Percentiles rank a stretch among this genome's conserved stretches.
These are phyloP conservation scores for Ophiocytium majus DNA, from an alignment of 352 stramenopile species.

Conservation along the genomic window DNA sequence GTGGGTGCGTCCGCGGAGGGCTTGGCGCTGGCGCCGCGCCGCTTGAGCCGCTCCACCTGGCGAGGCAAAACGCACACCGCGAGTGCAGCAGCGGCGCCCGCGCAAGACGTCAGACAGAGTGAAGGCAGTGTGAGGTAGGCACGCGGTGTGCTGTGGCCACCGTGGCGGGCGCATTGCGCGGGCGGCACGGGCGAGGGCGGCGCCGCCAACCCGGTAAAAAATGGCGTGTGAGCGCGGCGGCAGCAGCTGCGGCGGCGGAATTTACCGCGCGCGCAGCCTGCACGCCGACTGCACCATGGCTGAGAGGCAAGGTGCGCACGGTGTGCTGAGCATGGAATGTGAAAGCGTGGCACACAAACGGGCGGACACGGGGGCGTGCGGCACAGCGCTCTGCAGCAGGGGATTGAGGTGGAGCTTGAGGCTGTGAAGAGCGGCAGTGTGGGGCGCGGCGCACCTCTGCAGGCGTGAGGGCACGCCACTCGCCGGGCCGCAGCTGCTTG, in stretches of 20 bases:
- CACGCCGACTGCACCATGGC: too few relatives aligned
- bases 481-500: conserved; percentile 43
- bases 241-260: too few relatives aligned
- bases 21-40: neutral
- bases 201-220: too few relatives aligned
- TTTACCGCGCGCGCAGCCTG: too few relatives aligned
- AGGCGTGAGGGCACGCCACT: conserved; percentile 44
- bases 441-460: neutral
- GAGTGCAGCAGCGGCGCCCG: neutral
- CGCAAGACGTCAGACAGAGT: neutral
- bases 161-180: neutral
- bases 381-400: too few relatives aligned
- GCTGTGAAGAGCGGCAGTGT: neutral
- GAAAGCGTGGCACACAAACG: too few relatives aligned
- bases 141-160: neutral
- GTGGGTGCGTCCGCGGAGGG: neutral
- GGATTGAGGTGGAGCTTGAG: neutral
- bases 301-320: neutral
- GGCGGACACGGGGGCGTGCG: neutral
- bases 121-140: neutral
- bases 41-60: neutral
- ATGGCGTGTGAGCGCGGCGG: too few relatives aligned
- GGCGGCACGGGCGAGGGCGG: neutral
- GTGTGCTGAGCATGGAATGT: too few relatives aligned
- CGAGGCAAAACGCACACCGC: too few relatives aligned